Evolutionary conservation across 2,329 filamentous ascomycete species (phyloP).

Genomic region (Aspergillus sp.): DNA sequence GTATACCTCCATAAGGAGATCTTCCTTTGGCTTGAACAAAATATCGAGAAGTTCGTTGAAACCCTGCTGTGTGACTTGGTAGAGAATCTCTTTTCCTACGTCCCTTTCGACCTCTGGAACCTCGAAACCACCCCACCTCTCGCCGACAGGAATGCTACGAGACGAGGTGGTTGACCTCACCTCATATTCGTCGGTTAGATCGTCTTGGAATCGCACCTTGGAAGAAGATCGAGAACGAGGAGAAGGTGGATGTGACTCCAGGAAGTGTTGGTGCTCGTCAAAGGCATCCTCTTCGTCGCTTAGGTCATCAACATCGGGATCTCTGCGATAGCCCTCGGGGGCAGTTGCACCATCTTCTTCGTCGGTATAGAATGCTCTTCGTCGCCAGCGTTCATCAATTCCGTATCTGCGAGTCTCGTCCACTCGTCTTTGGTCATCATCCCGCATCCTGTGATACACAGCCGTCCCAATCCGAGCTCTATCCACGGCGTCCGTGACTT

Average conservation of each 20-base stretch:
- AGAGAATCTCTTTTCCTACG: conserved; percentile 81
- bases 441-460: conserved; percentile 34
- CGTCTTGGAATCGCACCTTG: conserved; percentile 72
- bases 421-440: conserved; percentile 31
- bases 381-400: conserved; percentile 68
- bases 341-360: conserved; percentile 72
- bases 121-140: conserved; percentile 73
- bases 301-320: conserved; percentile 35
- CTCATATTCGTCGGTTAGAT: conserved; percentile 62
- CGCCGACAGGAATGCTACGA: conserved; percentile 58
- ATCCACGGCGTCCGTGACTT: conserved; percentile 40
- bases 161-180: conserved; percentile 69
- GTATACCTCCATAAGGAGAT: conserved; percentile 64
- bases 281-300: conserved; percentile 54
- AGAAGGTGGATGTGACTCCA: conserved; percentile 38
- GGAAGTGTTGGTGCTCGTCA: conserved; percentile 21
- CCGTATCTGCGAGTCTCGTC: conserved; percentile 34
- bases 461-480: conserved; percentile 35
- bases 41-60: conserved; percentile 89
- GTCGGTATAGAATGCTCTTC: conserved; percentile 76
- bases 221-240: conserved; percentile 69
- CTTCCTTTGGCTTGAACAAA: conserved; percentile 77
- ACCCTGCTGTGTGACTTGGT: conserved; percentile 85
- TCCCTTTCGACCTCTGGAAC: conserved; percentile 77
- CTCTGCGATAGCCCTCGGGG: conserved; percentile 55